These are phyloP conservation scores for Neonectria punicea DNA, from an alignment of 2,329 filamentous ascomycete genomes.

Conservation along the genomic window DNA sequence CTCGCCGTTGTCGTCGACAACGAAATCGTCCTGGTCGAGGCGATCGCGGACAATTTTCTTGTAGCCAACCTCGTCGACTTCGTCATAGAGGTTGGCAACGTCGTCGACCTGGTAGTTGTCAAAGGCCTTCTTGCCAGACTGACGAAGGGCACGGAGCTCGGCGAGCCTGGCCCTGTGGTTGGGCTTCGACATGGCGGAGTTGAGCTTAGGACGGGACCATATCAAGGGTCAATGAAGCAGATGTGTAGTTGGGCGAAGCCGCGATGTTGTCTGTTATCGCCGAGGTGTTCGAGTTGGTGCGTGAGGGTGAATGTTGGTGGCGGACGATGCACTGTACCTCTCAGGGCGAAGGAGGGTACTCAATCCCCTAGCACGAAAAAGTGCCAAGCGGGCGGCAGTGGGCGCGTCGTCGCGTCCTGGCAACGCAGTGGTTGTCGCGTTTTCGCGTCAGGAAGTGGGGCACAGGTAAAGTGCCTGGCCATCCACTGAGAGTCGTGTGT, in stretches of 20 bases:
- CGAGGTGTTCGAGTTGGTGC: conserved; percentile 11
- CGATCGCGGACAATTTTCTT: conserved; percentile 93
- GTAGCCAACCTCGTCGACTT: conserved; percentile 96
- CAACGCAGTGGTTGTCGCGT: background rate
- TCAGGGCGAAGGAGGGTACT: background rate
- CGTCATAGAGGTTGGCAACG: conserved; percentile 88
- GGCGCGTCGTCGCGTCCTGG: conserved; percentile 18
- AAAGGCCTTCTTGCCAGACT: conserved; percentile 90
- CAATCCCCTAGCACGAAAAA: conserved; percentile 22
- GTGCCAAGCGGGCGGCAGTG: conserved; percentile 13
- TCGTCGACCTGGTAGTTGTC: conserved; percentile 89
- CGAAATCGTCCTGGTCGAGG: conserved; percentile 94
- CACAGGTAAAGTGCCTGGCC: conserved; percentile 20
- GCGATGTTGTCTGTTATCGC: conserved; percentile 5
- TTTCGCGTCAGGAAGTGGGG: conserved; percentile 10
- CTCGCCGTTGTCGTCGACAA: conserved; percentile 97
- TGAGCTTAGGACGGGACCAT: conserved; percentile 36
- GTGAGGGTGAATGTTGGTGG: background rate
- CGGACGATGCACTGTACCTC: background rate
- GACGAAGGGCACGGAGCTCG: conserved; percentile 84
- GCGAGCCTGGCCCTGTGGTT: conserved; percentile 67
- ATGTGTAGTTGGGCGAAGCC: background rate
- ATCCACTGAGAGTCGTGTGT: conserved; percentile 3
- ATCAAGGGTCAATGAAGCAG: conserved; percentile 23
- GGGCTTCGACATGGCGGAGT: conserved; percentile 50